Evolutionary conservation across 495 filamentous ascomycete species (phyloP).

Genomic region (Trichodelitschia bisporula): DNA sequence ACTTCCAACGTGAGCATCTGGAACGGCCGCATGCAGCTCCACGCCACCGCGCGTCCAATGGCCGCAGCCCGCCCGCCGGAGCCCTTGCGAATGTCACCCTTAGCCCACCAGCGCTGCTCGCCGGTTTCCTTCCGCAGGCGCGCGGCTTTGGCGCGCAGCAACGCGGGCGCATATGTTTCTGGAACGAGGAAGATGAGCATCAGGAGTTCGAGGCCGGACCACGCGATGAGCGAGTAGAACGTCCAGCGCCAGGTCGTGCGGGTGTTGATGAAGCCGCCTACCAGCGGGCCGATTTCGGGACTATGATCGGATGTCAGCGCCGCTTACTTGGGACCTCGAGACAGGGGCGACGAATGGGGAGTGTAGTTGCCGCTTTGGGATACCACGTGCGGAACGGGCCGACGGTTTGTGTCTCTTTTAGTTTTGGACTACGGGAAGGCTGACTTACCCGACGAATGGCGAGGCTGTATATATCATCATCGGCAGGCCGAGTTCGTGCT

Average conservation of each 20-base stretch:
- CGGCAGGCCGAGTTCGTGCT: slow-evolving; percentile 44
- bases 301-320: slow-evolving; percentile 19
- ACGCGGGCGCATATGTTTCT: slow-evolving; percentile 68
- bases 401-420: no score
- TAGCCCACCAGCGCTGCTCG: slow-evolving; percentile 51
- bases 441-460: slow-evolving; percentile 42
- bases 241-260: slow-evolving; percentile 70
- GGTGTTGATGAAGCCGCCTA: slow-evolving; percentile 55
- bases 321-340: no score
- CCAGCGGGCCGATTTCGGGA: slow-evolving; percentile 30
- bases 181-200: slow-evolving; percentile 52
- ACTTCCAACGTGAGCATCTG: slow-evolving; percentile 64
- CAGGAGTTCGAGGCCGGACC: slow-evolving; percentile 36
- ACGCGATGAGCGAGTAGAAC: slow-evolving; percentile 71
- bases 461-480: slow-evolving; percentile 66
- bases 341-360: no score
- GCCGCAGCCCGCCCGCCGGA: no score
- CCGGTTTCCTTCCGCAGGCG: slow-evolving; percentile 50
- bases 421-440: slow-evolving; percentile 4
- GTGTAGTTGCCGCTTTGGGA: no score
- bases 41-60: slow-evolving; percentile 40
- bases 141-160: slow-evolving; percentile 52
- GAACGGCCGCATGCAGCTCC: slow-evolving; percentile 54
- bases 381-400: no score
- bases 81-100: slow-evolving; percentile 47